Evolutionary conservation across 495 filamentous ascomycete species (phyloP).

Genomic region (Bombardia bombarda): DNA sequence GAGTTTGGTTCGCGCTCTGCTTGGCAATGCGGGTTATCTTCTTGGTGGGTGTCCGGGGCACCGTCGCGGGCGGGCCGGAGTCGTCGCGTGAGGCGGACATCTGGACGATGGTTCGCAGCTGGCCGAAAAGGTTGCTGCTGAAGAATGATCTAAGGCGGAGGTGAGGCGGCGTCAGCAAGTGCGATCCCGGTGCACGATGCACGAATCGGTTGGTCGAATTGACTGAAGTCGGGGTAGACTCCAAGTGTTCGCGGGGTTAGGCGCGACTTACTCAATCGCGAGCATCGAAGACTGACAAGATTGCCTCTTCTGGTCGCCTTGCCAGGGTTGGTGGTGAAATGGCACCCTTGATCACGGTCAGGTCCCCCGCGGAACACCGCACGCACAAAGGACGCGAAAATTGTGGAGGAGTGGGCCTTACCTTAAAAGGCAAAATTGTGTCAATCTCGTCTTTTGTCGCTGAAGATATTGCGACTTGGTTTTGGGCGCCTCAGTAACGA

Average conservation of each 20-base stretch:
- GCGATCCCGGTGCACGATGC: not conserved
- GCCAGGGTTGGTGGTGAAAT: not conserved
- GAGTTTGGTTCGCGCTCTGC: not conserved
- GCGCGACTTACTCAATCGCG: conserved; percentile 22
- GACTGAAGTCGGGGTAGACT: too few relatives aligned
- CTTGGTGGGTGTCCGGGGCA: not conserved
- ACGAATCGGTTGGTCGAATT: too few relatives aligned
- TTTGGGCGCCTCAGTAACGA: too few relatives aligned
- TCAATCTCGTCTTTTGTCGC: too few relatives aligned
- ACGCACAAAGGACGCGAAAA: too few relatives aligned
- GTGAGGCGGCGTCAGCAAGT: conserved; percentile 1
- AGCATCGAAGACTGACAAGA: conserved; percentile 20
- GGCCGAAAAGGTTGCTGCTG: conserved; percentile 21
- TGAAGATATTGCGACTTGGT: not conserved
- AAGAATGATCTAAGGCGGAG: conserved; percentile 17
- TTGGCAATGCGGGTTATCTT: not conserved
- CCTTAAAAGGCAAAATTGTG: too few relatives aligned
- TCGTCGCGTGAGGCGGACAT: conserved; percentile 20
- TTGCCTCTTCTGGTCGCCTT: conserved; percentile 2
- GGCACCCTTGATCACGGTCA: not conserved
- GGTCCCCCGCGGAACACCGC: too few relatives aligned
- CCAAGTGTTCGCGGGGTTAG: too few relatives aligned
- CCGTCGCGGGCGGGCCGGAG: not conserved
- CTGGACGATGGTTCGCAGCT: conserved; percentile 23
- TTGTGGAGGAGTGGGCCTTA: not conserved